Percentiles rank a stretch among this genome's conserved stretches.
These are phyloP conservation scores for Centella asiatica DNA, from an alignment of 129 eudicot species.

Conservation along the genomic window DNA sequence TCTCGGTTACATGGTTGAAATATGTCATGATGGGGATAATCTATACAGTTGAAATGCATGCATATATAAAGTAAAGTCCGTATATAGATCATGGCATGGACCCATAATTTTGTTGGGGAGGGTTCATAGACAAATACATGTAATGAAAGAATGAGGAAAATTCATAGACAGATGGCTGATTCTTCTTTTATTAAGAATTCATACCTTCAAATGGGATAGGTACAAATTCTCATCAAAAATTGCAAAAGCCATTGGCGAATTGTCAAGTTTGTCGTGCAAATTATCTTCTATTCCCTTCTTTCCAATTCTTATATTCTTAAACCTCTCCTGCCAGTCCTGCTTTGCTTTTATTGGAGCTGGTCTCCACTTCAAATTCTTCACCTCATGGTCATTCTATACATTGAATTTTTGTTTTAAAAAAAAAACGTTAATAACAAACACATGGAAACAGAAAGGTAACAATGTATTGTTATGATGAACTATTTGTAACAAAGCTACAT, in stretches of 20 bases:
- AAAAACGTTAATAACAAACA: background rate
- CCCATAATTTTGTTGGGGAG: no score
- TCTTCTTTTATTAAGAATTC: no score
- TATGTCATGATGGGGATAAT: no score
- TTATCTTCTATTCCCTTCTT: conserved; percentile 56
- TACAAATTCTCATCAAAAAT: conserved; percentile 59
- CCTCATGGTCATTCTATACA: conserved; percentile 25
- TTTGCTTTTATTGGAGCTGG: conserved; percentile 64
- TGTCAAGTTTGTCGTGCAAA: conserved; percentile 38
- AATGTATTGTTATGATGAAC: no score
- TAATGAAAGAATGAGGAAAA: no score
- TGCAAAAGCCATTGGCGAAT: conserved; percentile 44
- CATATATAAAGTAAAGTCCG: no score
- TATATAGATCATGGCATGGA: no score
- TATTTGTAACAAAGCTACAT: no score
- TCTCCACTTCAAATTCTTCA: conserved; percentile 44
- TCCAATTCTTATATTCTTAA: conserved; percentile 64
- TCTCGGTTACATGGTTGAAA: no score
- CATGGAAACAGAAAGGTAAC: background rate
- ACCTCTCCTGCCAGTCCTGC: conserved; percentile 87
- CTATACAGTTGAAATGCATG: no score
- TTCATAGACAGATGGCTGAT: no score
- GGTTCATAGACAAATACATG: no score
- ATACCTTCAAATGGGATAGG: conserved; percentile 43
- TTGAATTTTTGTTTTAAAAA: background rate